These are phyloP conservation scores for Cyclotella cryptica DNA, from an alignment of 108 stramenopile genomes.

Conservation along the genomic window DNA sequence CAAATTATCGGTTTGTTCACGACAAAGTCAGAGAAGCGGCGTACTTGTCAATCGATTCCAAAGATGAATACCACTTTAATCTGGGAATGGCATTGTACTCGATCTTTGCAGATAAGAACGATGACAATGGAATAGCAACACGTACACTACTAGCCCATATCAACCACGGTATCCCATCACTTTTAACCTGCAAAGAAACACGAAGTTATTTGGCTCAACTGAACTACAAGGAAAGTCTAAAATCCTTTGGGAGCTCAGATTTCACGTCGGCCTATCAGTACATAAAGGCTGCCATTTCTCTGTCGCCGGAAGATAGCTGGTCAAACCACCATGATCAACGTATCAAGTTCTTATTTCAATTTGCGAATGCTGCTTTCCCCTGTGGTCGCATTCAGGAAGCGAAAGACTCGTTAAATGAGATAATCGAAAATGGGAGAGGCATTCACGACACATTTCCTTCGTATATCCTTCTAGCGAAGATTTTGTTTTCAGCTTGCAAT, in stretches of 20 bases:
- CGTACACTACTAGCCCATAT: slow-evolving; percentile 14
- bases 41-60: slow-evolving; percentile 45
- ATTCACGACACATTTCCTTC: slow-evolving; percentile 23
- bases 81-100: slow-evolving; percentile 18
- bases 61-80: slow-evolving; percentile 18
- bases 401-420: neutral
- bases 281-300: slow-evolving; percentile 3
- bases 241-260: slow-evolving; percentile 30
- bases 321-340: neutral
- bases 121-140: neutral
- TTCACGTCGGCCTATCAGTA: slow-evolving; percentile 35
- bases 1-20: slow-evolving; percentile 48
- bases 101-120: neutral
- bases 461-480: neutral
- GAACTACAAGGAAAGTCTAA: slow-evolving; percentile 25
- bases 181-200: neutral
- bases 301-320: slow-evolving; percentile 16
- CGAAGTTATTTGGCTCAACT: slow-evolving; percentile 17
- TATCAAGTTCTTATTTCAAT: neutral
- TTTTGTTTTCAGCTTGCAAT: neutral
- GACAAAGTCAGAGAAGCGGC: slow-evolving; percentile 67
- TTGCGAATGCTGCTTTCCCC: slow-evolving; percentile 7
- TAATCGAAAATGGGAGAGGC: neutral
- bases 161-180: slow-evolving; percentile 18
- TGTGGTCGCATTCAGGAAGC: slow-evolving; percentile 9